These are phyloP conservation scores for Epichloe gansuensis DNA, from an alignment of 2,329 filamentous ascomycete genomes.

Conservation along the genomic window DNA sequence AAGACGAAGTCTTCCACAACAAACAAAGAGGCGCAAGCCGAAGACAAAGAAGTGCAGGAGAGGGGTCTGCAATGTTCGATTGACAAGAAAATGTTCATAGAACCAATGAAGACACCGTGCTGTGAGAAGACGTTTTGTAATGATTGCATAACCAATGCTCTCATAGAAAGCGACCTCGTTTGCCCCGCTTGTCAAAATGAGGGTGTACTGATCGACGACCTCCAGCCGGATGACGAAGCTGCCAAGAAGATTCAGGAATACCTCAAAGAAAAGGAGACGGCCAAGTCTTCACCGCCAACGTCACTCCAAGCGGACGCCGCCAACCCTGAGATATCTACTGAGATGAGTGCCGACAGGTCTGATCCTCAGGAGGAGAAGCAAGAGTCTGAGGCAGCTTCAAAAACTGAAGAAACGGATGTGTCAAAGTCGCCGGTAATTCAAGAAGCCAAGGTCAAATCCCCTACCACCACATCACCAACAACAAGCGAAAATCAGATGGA, in stretches of 20 bases:
- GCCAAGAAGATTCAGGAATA: conserved; percentile 68
- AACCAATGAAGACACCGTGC: conserved; percentile 98
- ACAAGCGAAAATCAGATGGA: conserved; percentile 13
- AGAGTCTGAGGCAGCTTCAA: neutral
- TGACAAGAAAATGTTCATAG: conserved; percentile 96
- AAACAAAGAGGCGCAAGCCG: conserved; percentile 62
- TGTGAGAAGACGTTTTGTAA: conserved; percentile 98
- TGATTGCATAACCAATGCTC: conserved; percentile 97
- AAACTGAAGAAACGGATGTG: conserved; percentile 12
- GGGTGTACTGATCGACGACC: conserved; percentile 84
- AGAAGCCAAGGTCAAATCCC: conserved; percentile 14
- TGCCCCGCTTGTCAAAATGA: conserved; percentile 87
- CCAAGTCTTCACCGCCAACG: conserved; percentile 27
- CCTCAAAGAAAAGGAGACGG: conserved; percentile 41
- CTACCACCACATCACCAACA: conserved; percentile 16
- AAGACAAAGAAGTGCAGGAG: conserved; percentile 77
- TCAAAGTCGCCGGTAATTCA: conserved; percentile 21
- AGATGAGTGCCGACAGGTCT: conserved; percentile 20
- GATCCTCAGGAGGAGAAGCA: conserved; percentile 22
- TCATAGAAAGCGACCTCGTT: conserved; percentile 95
- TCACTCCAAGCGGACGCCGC: conserved; percentile 28
- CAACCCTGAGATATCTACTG: conserved; percentile 22
- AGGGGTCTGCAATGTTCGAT: conserved; percentile 84
- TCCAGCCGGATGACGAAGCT: conserved; percentile 69
- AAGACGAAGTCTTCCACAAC: conserved; percentile 81